Percentiles rank a stretch among this genome's conserved stretches.
phyloP scores from a whole-genome alignment of 768 basidiomycete genomes.

The Pleurotus platypus region DNA sequence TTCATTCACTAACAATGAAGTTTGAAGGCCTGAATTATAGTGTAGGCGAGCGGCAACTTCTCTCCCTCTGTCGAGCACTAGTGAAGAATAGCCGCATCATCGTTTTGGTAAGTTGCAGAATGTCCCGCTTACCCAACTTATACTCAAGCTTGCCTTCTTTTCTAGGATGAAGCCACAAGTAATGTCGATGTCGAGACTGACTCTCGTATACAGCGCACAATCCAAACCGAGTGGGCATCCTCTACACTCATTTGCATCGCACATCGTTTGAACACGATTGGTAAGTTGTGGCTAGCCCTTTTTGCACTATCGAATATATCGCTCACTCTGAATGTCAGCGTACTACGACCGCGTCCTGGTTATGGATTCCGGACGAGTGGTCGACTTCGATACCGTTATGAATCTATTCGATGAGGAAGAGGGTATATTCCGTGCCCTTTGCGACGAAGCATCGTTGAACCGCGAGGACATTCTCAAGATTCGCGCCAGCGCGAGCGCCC shows the following conservation, averaged over 20 bases:
- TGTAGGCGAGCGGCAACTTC: slow-evolving; percentile 62
- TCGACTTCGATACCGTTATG: slow-evolving; percentile 72
- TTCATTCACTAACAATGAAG: background rate
- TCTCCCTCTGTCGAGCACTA: slow-evolving; percentile 59
- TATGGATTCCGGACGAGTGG: slow-evolving; percentile 64
- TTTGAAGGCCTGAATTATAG: slow-evolving; percentile 52
- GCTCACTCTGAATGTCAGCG: slow-evolving; percentile 22
- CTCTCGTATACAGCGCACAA: slow-evolving; percentile 56
- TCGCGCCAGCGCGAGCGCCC: background rate
- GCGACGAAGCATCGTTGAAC: slow-evolving; percentile 56
- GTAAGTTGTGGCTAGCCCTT: slow-evolving; percentile 21
- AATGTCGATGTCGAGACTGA: slow-evolving; percentile 59
- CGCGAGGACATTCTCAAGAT: slow-evolving; percentile 55
- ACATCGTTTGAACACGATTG: slow-evolving; percentile 58
- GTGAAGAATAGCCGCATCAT: slow-evolving; percentile 59
- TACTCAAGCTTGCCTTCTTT: background rate
- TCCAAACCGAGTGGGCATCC: slow-evolving; percentile 53
- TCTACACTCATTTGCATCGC: slow-evolving; percentile 55
- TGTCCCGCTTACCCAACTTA: background rate
- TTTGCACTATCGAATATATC: background rate
- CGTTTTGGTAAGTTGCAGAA: slow-evolving; percentile 35
- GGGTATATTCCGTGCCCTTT: slow-evolving; percentile 67
- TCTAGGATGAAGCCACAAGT: background rate
- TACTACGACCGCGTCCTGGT: slow-evolving; percentile 71
- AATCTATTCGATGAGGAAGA: slow-evolving; percentile 54